Base-by-base conservation (phyloP, 2,329 filamentous ascomycete genomes). In the Penicillium thymicola region DNA sequence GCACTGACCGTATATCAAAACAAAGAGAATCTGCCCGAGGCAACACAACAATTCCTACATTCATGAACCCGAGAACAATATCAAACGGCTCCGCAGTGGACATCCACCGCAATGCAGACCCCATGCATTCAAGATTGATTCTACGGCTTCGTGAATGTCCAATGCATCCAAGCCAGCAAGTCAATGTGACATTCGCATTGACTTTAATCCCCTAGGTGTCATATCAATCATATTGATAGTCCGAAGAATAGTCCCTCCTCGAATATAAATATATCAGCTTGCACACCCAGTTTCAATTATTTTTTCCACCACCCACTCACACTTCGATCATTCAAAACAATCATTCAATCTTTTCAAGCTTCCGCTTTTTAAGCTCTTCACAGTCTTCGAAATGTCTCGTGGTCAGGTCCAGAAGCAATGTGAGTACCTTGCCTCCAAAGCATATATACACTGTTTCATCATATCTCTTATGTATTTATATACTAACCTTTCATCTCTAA, bases 371-470 rank as follows among this genome's bases (percentile, higher is more conserved):
- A 60, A 59, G 47, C 53, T 55, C 58, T 59, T 48, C 28, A 47
- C 55, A 59, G 57, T 48, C 59, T 54, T 65, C 64, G 59, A 54
- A 60, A 70, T 71, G 67, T 65, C 66, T 63, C 65, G 66, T 51
- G 43, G 50, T 44, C 54, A 64, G 51, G 54, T 66, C 54, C 53
- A 65, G 61, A 65, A 68, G 62, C 30, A 8, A 46, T 65, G 68
- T 70, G 57, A 47, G 57, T 55, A 16, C 3, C 45, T 18, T 21
- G 9, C 11, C 34, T 28, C 23, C 23, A 40, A 48, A 27, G 13
- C 34, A 49, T 34, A 34, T 28, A 6, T 28, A 6, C 40, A 42
- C 13, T 37, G 14, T 18, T n/a, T 18, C 32, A 18, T 16, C 36
- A 4, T 34, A 16, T n/a, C 27, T 25, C 27, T 11, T 18, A 25